Percentiles rank a stretch among this genome's conserved stretches.
phyloP scores from a whole-genome alignment of 306 rosid species.

The Alnus glutinosa region DNA sequence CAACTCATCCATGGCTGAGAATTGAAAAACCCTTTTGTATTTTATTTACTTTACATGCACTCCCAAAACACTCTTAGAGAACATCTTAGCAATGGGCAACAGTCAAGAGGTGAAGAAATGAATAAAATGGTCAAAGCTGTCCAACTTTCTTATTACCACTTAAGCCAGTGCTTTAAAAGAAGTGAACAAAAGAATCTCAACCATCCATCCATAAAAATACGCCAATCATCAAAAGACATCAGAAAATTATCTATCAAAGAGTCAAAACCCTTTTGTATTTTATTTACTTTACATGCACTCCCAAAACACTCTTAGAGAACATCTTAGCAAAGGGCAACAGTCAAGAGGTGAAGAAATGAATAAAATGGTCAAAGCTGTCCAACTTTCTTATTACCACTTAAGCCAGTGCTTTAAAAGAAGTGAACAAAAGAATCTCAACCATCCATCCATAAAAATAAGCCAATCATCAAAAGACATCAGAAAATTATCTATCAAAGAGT shows the following conservation, averaged over 20 bases:
- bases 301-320: neutral
- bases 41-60: neutral
- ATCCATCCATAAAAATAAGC: neutral
- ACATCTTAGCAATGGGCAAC: neutral
- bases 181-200: neutral
- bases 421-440: neutral
- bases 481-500: neutral
- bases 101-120: neutral
- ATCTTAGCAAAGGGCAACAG: neutral
- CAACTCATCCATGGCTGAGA: neutral
- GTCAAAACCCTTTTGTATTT: neutral
- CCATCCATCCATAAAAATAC: neutral
- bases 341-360: neutral
- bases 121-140: neutral
- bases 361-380: neutral
- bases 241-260: neutral
- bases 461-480: neutral
- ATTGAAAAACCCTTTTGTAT: neutral
- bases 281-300: neutral
- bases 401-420: neutral
- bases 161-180: neutral
- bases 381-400: neutral
- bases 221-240: neutral
- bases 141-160: neutral
- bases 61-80: neutral